phyloP scores from a whole-genome alignment of 129 eudicot genomes.

The Sambucus nigra region DNA sequence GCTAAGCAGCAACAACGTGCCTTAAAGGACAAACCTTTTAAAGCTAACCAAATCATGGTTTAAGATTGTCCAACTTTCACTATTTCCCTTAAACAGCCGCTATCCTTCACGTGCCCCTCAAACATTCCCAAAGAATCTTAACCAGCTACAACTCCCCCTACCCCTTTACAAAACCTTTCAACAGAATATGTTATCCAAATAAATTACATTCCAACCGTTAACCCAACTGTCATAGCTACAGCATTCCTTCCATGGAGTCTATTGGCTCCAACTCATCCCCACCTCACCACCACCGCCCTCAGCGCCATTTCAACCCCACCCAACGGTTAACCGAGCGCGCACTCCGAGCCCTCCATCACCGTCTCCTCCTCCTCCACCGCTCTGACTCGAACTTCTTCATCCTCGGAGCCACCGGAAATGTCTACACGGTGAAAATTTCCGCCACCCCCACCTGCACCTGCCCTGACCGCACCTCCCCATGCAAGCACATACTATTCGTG shows the following conservation, averaged over 20 bases:
- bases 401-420: slow-evolving; percentile 88
- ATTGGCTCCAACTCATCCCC: slow-evolving; percentile 31
- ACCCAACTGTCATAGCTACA: not conserved
- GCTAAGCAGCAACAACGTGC: too few species aligned
- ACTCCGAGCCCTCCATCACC: slow-evolving; percentile 56
- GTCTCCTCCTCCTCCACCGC: slow-evolving; percentile 80
- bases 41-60: slow-evolving; percentile 9
- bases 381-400: slow-evolving; percentile 52
- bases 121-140: slow-evolving; percentile 30
- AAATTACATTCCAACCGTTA: not conserved
- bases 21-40: slow-evolving; percentile 19
- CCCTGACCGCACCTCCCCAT: slow-evolving; percentile 81
- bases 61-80: slow-evolving; percentile 6
- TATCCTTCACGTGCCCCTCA: slow-evolving; percentile 31
- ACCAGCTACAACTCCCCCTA: not conserved
- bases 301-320: slow-evolving; percentile 23
- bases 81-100: slow-evolving; percentile 10
- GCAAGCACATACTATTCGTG: slow-evolving; percentile 85
- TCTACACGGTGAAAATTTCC: slow-evolving; percentile 68
- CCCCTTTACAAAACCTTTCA: slow-evolving; percentile 7
- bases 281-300: slow-evolving; percentile 26
- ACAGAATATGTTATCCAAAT: not conserved
- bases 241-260: slow-evolving; percentile 20
- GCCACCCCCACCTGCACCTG: slow-evolving; percentile 61
- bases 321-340: slow-evolving; percentile 60